Evolutionary conservation across 2,329 filamentous ascomycete species (phyloP).

Genomic region (Thermothelomyces thermophilus): DNA sequence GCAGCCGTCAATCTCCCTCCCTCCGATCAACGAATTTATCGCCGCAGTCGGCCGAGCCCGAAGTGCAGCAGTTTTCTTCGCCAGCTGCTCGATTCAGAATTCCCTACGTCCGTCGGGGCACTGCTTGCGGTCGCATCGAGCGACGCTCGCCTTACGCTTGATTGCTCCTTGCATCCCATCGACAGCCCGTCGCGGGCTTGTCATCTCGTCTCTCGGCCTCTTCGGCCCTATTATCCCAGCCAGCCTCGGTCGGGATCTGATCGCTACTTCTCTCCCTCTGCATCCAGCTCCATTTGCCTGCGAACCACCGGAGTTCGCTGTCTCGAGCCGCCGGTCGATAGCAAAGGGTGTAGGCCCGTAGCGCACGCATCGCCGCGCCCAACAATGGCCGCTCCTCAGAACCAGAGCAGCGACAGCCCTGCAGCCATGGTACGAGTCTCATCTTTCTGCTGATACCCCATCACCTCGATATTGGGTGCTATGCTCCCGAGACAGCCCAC

Average conservation of each 20-base stretch:
- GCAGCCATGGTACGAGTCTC: constrained; percentile 20
- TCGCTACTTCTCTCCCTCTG: constrained; percentile 2
- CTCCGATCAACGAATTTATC: background rate
- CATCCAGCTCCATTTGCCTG: constrained; percentile 9
- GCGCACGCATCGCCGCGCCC: constrained; percentile 2
- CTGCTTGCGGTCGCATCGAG: constrained; percentile 1
- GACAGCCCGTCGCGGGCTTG: background rate
- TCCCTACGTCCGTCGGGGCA: constrained; percentile 3
- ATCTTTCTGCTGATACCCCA: background rate
- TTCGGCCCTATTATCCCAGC: constrained; percentile 20
- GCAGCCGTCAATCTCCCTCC: background rate
- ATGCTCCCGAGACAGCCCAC: background rate
- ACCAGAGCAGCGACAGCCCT: constrained; percentile 21
- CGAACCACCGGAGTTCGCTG: constrained; percentile 4
- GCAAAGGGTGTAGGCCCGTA: background rate
- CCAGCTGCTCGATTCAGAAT: constrained; percentile 7
- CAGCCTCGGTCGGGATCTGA: background rate
- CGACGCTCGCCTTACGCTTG: background rate
- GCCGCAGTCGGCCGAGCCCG: background rate
- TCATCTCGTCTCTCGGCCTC: constrained; percentile 8
- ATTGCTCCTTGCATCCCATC: constrained; percentile 4
- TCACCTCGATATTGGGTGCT: background rate
- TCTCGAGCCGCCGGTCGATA: constrained; percentile 4
- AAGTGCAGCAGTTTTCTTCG: background rate
- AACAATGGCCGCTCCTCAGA: constrained; percentile 23